These are phyloP conservation scores for Coemansia sp. DNA, from an alignment of 192 early-diverging fungal species.

Conservation along the genomic window DNA sequence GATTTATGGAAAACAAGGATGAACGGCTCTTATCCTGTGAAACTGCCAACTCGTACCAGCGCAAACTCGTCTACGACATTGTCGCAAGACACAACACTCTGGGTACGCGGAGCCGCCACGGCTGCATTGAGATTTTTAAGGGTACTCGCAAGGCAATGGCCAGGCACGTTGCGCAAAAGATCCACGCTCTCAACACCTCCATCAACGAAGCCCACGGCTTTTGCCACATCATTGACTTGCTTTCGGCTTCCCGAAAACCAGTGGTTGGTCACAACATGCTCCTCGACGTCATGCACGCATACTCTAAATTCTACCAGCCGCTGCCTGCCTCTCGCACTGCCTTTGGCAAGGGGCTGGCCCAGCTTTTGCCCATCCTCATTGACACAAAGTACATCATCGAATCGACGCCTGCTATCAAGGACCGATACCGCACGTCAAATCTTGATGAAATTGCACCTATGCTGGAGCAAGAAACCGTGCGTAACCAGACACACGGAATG, in stretches of 20 bases:
- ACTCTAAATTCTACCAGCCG: slow-evolving; percentile 69
- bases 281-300: slow-evolving; percentile 80
- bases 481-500: neutral
- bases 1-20: slow-evolving; percentile 12
- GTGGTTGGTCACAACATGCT: slow-evolving; percentile 88
- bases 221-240: slow-evolving; percentile 73
- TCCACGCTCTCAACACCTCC: slow-evolving; percentile 34
- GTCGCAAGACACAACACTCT: slow-evolving; percentile 52
- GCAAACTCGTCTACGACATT: slow-evolving; percentile 77
- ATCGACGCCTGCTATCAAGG: slow-evolving; percentile 38
- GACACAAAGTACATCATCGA: slow-evolving; percentile 54
- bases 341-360: slow-evolving; percentile 61
- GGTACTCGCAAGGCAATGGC: slow-evolving; percentile 41
- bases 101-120: slow-evolving; percentile 31
- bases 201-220: slow-evolving; percentile 63
- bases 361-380: slow-evolving; percentile 54
- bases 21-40: slow-evolving; percentile 13
- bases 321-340: slow-evolving; percentile 65
- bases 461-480: slow-evolving; percentile 20
- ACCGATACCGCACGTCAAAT: slow-evolving; percentile 27
- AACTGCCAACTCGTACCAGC: slow-evolving; percentile 62
- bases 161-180: slow-evolving; percentile 12
- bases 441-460: slow-evolving; percentile 43
- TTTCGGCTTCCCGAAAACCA: slow-evolving; percentile 67
- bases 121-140: slow-evolving; percentile 43